Evolutionary conservation across 305 asterid species (phyloP), one percentile per base, ranked within the genome.

Genomic region (Fraxinus albicans): DNA sequence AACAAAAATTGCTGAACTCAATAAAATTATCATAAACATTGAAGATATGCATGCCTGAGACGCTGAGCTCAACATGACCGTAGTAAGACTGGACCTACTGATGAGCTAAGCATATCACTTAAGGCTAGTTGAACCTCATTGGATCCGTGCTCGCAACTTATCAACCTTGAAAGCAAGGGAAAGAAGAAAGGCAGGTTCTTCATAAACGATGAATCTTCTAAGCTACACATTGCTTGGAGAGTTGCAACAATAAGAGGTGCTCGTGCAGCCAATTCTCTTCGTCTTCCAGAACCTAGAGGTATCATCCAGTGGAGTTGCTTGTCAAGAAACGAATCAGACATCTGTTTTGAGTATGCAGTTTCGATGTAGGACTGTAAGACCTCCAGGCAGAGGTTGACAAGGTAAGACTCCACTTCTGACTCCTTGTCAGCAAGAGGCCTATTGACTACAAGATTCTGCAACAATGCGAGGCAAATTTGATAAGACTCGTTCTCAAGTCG

Each of bases 401-500:
- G 95, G 90, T 86, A 90, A 72, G 97, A 87, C 86, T 94, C 99
- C 84, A 90, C 98, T 58, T 89, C 89, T 8, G 94, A 88, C 77
- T 91, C 97, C 40, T 89, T 90, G 21, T 83, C 84, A 77, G 79
- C 85, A 29, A 89, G 87, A 80, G 98, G 91, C 73, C 90, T 86
- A 79, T 93, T 96, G 25, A 85, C 88, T 19, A 87, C 89, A 83
- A 95, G 96, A 85, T 94, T 96, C 88, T 95, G 97, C 80, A 96
- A 77, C 40, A 93, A 89, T 13, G 96, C 87, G 85, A 96, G 97
- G 90, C 98, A 95, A 27, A 92, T 92, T 83, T 96, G 99, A 88
- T 94, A 96, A 25, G 98, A 89, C 89, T 96, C 99, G 15, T 95
- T 96, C 91, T 96, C 99, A 3, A 95, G 98, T 81, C 97, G 99